Base-by-base conservation (phyloP, 352 stramenopile species). In the Thraustotheca clavata region DNA sequence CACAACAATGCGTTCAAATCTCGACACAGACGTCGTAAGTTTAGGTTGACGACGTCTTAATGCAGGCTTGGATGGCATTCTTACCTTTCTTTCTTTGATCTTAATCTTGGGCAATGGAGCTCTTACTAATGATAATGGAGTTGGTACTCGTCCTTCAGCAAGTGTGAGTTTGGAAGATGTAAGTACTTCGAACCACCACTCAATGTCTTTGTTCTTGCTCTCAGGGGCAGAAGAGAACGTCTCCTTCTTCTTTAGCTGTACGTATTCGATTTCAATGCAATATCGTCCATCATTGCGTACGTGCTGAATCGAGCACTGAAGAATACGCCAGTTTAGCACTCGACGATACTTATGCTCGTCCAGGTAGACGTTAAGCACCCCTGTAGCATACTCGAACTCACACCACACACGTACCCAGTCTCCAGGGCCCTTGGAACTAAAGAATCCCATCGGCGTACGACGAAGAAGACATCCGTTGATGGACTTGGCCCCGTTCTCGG, bases 381-480 rank as follows among this genome's bases (percentile, higher is more conserved):
- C 84, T 14, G 71, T 72, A 35, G 83, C 75, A 31, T 87, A 62
- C 27, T 48, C 52, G 59, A 94, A 71, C 60, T 89, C 72, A 59
- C 85, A 91, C 80, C 79, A 94, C 27, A 91, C 85, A 26, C 85
- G 69, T 33, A 73, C 87, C 85, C 85, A 94, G 57, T 90, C 80
- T 14, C 79, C 83, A 11, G 57, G 43, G 18, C 57, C 57, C 36
- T 65, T 65, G 16, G 46, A 33, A 12, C 57, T 43, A 33, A 65
- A 65, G 57, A 65, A 65, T 18, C 57, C 57, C 12, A 33, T 55
- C 20, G 41, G 52, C 7, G 57, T 55, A 16, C 57, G 57, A 18
- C 57, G 57, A 9, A 65, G 24, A n/a, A 65, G 57, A 40, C 57
- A 65, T 38, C 57, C 57, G 31, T 40, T 43, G 27, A 65, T 65